phyloP scores from a whole-genome alignment of 2,329 filamentous ascomycete species.

The Claviceps pazoutovae region DNA sequence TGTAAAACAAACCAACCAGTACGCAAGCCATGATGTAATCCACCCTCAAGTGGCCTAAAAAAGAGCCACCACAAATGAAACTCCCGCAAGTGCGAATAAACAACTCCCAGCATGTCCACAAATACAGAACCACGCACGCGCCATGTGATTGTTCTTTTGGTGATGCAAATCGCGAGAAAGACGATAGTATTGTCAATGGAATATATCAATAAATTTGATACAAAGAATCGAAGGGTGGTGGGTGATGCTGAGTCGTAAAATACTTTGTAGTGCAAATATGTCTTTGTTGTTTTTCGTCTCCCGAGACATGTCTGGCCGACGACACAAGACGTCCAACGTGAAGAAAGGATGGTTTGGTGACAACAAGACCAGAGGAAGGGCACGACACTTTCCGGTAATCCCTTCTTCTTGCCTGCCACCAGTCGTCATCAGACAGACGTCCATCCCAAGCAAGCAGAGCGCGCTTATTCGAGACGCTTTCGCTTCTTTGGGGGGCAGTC shows the following conservation, averaged over 20 bases:
- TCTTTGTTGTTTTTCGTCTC: conserved; percentile 22
- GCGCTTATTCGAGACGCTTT: conserved; percentile 55
- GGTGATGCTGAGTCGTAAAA: conserved; percentile 23
- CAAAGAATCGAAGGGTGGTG: conserved; percentile 28
- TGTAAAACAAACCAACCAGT: no score
- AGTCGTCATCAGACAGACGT: no score
- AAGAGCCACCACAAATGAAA: background rate
- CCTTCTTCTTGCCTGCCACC: no score
- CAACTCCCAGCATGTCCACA: background rate
- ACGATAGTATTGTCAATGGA: conserved; percentile 12
- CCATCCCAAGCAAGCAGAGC: background rate
- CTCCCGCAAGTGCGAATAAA: background rate
- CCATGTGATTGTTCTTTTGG: conserved; percentile 10
- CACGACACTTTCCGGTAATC: no score
- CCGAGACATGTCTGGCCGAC: conserved; percentile 14
- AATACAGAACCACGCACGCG: conserved; percentile 14
- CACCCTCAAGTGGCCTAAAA: no score
- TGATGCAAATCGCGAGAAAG: conserved; percentile 9
- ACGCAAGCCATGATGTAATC: no score
- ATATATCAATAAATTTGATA: conserved; percentile 26
- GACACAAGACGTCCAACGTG: conserved; percentile 1
- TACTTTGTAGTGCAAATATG: conserved; percentile 19
- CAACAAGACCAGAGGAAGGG: background rate
- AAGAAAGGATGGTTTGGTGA: background rate
- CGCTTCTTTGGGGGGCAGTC: conserved; percentile 45